These are phyloP conservation scores for Senna tora DNA, from an alignment of 306 rosid genomes.

Conservation along the genomic window DNA sequence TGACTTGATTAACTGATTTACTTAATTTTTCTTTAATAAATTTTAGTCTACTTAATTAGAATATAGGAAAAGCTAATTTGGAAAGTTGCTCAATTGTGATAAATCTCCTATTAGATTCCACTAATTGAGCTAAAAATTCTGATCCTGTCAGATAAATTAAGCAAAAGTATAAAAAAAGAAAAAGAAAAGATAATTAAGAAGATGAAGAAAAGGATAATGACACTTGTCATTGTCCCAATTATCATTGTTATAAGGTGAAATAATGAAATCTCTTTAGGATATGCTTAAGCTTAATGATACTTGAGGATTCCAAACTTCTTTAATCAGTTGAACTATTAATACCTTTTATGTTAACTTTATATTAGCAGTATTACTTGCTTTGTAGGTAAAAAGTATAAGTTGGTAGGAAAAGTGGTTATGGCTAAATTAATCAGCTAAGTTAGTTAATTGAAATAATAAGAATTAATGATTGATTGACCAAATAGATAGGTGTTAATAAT, in stretches of 20 bases:
- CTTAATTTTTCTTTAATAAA: too few relatives aligned
- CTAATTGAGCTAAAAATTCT: too few relatives aligned
- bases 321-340: not conserved
- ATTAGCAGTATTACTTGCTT: not conserved
- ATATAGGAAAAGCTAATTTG: not conserved
- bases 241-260: too few relatives aligned
- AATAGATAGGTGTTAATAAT: not conserved
- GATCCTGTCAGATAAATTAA: not conserved
- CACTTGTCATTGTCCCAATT: not conserved
- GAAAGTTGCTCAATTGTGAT: too few relatives aligned
- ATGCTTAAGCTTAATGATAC: not conserved
- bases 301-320: not conserved
- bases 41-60: not conserved
- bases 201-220: slow-evolving; percentile 7
- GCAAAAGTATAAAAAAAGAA: too few relatives aligned
- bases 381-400: not conserved
- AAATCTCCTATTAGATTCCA: not conserved
- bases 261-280: slow-evolving; percentile 7
- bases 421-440: not conserved
- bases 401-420: not conserved
- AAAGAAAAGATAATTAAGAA: not conserved
- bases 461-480: not conserved
- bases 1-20: too few relatives aligned
- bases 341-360: too few relatives aligned
- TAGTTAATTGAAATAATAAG: not conserved